Evolutionary conservation across 2,329 filamentous ascomycete species (phyloP), one percentile per base, ranked within the genome.

Genomic region (Piedraia hortae): DNA sequence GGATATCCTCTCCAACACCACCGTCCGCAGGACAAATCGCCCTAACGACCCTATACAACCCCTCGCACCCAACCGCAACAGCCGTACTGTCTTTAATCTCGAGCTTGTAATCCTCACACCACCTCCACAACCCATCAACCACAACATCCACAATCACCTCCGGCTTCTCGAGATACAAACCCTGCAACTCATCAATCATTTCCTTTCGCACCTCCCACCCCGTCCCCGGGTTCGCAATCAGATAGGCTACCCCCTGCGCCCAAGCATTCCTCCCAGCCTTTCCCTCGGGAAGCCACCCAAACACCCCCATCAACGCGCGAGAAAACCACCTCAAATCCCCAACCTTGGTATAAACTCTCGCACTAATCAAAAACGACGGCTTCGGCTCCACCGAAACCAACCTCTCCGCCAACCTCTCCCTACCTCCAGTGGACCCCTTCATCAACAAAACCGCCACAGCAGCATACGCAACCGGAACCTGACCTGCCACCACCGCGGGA

Each of bases 241-340:
- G 50, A 41, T 72, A 88, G n/a, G 91, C 65, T 26, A 82, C 61
- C 2, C 72, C 67, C 35, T 89, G 73, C 8, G 73, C 67, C 85
- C 82, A 97, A 5, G 34, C 34, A 10, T 25, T 30, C 6, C 27
- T 21, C 5, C 28, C 26, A 6, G 24, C 47, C 3, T 50, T 41
- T 7, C 54, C 47, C 13, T 58, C 50, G 7, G 50, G 46, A 3
- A 78, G 42, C 10, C 54, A 50, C 9, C 52, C 41, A 9, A 65
- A 57, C 9, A 70, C 47, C 12, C 65, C 59, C 9, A 59, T 50
- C 21, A 93, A 50, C 14, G 77, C 69, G 31, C 64, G 61, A 18
- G 67, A 51, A 22, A 74, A 58, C 74, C 85, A 91, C 24, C 51
- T 53, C 10, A 78, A 51, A 35, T 97, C 85, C 23, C 80, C 72